A percentile compares a stretch with the other conserved stretches of the same genome.
phyloP scores from a whole-genome alignment of 2,329 filamentous ascomycete species.

The Sporothrix dimorphospora region DNA sequence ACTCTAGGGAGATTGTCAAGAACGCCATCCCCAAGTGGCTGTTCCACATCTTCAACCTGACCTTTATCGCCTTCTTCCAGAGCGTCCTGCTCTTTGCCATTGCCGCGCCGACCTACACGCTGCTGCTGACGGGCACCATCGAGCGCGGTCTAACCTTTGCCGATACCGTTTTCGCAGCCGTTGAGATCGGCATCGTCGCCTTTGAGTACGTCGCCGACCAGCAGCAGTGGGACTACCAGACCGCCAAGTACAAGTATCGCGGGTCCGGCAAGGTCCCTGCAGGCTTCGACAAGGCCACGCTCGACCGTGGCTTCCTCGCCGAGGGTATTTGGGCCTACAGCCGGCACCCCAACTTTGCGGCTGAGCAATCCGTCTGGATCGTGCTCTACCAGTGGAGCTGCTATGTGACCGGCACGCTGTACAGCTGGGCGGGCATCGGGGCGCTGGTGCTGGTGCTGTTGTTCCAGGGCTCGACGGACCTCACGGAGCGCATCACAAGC shows the following conservation, averaged over 20 bases:
- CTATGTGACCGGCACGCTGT: conserved; percentile 68
- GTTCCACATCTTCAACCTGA: conserved; percentile 84
- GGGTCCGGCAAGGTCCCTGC: conserved; percentile 70
- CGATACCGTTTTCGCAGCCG: conserved; percentile 54
- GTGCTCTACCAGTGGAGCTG: conserved; percentile 86
- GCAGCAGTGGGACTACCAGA: conserved; percentile 90
- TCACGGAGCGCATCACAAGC: conserved; percentile 81
- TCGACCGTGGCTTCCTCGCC: conserved; percentile 88
- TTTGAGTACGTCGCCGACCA: conserved; percentile 84
- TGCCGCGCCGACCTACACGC: conserved; percentile 75
- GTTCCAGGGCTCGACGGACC: conserved; percentile 85
- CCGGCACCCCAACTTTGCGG: conserved; percentile 92
- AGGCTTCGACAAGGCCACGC: conserved; percentile 68
- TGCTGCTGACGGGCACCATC: conserved; percentile 72
- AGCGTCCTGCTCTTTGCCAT: conserved; percentile 79
- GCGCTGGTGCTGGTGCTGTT: conserved; percentile 71
- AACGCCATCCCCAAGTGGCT: conserved; percentile 62
- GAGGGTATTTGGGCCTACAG: conserved; percentile 85
- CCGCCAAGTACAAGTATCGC: conserved; percentile 76
- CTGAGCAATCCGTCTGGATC: conserved; percentile 90
- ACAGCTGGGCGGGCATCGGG: conserved; percentile 79
- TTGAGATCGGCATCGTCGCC: conserved; percentile 55
- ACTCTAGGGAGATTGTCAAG: conserved; percentile 68
- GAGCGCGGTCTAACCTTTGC: conserved; percentile 51
- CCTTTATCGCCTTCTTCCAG: conserved; percentile 87